Percentiles rank a stretch among this genome's conserved stretches.
These are phyloP conservation scores for Plasmodium gonderi DNA, from an alignment of 169 alveolate species.

Conservation along the genomic window DNA sequence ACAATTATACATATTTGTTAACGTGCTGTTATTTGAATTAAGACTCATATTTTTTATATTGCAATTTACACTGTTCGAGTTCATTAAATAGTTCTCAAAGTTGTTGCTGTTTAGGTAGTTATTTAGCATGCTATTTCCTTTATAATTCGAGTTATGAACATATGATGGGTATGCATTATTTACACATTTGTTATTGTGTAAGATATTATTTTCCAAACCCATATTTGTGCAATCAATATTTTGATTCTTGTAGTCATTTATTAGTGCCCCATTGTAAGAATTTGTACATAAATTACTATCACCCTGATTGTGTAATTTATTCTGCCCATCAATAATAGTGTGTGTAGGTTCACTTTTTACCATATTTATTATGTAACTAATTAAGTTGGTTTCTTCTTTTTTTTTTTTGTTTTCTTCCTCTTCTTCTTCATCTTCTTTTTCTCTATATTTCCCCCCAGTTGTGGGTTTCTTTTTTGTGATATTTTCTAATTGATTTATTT, in stretches of 20 bases:
- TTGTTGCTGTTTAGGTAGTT: background rate
- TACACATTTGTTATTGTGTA: background rate
- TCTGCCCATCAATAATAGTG: background rate
- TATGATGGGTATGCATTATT: background rate
- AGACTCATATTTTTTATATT: slow-evolving; percentile 1
- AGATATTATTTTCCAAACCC: background rate
- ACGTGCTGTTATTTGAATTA: background rate
- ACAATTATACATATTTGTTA: background rate
- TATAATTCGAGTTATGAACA: background rate
- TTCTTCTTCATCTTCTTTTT: background rate
- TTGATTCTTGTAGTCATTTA: background rate
- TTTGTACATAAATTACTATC: background rate
- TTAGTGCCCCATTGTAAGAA: background rate
- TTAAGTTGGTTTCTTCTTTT: background rate
- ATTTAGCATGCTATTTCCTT: background rate
- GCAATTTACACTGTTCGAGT: background rate
- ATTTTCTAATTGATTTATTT: background rate
- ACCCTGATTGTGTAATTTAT: background rate
- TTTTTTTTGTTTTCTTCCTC: background rate
- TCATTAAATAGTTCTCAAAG: background rate
- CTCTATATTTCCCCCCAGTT: background rate
- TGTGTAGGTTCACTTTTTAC: background rate
- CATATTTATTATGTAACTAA: background rate
- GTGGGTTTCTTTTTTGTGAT: background rate
- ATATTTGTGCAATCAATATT: background rate